Evolutionary conservation across 1,139 yeast genomes (phyloP), one percentile per base, ranked within the genome.

Genomic region (Geotrichum australiense): DNA sequence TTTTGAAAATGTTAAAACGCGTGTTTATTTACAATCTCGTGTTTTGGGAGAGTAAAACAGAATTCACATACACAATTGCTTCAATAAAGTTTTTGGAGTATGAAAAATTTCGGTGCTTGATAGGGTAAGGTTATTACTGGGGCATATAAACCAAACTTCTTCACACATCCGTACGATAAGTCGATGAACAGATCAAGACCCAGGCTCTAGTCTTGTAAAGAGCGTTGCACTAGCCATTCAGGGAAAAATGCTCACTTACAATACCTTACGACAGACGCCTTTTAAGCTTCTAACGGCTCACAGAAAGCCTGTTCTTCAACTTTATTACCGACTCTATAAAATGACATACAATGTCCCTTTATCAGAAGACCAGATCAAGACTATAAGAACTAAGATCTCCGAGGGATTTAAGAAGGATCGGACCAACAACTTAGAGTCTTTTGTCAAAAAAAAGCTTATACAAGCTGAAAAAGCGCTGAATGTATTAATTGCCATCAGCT

Each of bases 261-360:
- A 38, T 42, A 39, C 26, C n/a, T n/a, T n/a, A n/a, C n/a, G 31
- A 18, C 24, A 39, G 20, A 37, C 34, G 4, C 41, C 36, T 20
- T 43, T 43, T 27, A 37, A 37, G 19, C 22, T 30, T 19, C 37
- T 45, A 11, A 37, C 35, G n/a, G 32, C 47, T 3, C 47, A 45
- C 26, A 25, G 40, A 15, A 26, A 26, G n/a, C 45, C 47, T 2
- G 40, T 41, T 11, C 23, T 42, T 12, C 41, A 32, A 5, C 28
- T 45, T 15, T 45, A 33, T 26, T 33, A 36, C 12, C 29, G 43
- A 3, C 27, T 45, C 3, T 15, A 41, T 6, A 32, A 43, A 26
- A 28, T 35, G 25, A 21, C 42, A 11, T 33, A 33, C 10, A 45
- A 45, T 39, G 28, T 45, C 5, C 45, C 47, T n/a, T 18, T 45